A percentile compares a stretch with the other conserved stretches of the same genome.
Conservation (phyloP, 139 green algal genomes). For the Chlorella sp. region DNA sequence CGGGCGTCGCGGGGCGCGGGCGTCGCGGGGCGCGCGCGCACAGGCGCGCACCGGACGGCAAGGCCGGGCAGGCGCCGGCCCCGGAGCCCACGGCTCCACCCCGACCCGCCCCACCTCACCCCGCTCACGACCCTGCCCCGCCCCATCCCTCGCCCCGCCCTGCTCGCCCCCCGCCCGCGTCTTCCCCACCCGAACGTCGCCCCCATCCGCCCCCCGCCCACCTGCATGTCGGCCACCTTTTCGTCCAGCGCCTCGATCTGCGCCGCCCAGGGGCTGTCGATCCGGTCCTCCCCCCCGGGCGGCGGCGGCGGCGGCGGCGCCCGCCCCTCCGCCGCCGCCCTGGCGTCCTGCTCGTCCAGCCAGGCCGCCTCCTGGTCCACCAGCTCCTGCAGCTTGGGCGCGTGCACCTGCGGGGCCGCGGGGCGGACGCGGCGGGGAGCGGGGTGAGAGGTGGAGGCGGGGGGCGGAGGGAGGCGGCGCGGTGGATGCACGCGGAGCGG, state of each 20-base stretch:
- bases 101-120: neutral
- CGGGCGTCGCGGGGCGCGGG: too few species aligned
- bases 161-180: neutral
- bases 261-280: constrained; percentile 29
- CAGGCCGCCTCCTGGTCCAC: constrained; percentile 32
- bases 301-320: neutral
- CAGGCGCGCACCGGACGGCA: neutral
- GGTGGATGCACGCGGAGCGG: neutral
- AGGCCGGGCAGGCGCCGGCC: neutral
- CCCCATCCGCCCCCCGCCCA: constrained; percentile 28
- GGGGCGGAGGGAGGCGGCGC: neutral
- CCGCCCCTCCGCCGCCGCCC: neutral
- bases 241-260: constrained; percentile 36
- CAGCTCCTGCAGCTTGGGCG: constrained; percentile 15
- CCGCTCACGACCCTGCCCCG: too few species aligned
- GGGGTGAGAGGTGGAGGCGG: too few species aligned
- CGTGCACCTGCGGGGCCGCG: constrained; percentile 1
- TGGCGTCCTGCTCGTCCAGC: constrained; percentile 23
- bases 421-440: neutral
- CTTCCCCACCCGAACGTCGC: constrained; percentile 9
- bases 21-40: neutral
- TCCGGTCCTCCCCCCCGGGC: constrained; percentile 7
- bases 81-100: neutral
- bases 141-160: neutral
- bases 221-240: constrained; percentile 39